Evolutionary conservation across 495 filamentous ascomycete genomes (phyloP).

Genomic region (Talaromyces thailandensis): DNA sequence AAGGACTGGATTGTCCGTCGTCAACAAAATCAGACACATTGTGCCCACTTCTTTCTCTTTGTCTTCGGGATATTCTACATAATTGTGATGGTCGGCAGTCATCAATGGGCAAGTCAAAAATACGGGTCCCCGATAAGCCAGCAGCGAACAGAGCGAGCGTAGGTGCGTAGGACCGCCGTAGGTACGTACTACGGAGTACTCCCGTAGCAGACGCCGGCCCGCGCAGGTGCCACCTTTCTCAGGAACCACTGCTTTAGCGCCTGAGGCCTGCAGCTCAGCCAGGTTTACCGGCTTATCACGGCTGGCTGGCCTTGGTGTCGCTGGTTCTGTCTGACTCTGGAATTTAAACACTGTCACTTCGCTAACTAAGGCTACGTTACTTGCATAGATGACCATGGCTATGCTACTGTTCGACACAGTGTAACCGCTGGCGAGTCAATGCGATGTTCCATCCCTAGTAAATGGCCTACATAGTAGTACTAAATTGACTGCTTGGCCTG

Average conservation of each 20-base stretch:
- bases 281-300: neutral
- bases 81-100: neutral
- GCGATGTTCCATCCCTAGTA: neutral
- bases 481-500: neutral
- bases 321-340: neutral
- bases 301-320: neutral
- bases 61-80: neutral
- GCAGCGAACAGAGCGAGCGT: neutral
- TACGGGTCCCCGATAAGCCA: neutral
- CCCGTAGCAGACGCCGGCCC: neutral
- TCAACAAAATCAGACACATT: neutral
- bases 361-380: neutral
- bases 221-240: neutral
- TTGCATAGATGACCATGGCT: neutral
- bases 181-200: too few relatives aligned
- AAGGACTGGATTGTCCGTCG: neutral
- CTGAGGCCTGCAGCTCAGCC: neutral
- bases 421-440: neutral
- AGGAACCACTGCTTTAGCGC: neutral
- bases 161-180: too few relatives aligned
- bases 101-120: neutral
- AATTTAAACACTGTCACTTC: too few relatives aligned
- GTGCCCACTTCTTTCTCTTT: neutral
- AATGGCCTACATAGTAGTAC: too few relatives aligned
- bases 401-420: neutral